These are phyloP conservation scores for Termitomyces titanicus DNA, from an alignment of 768 basidiomycete genomes.

Conservation along the genomic window DNA sequence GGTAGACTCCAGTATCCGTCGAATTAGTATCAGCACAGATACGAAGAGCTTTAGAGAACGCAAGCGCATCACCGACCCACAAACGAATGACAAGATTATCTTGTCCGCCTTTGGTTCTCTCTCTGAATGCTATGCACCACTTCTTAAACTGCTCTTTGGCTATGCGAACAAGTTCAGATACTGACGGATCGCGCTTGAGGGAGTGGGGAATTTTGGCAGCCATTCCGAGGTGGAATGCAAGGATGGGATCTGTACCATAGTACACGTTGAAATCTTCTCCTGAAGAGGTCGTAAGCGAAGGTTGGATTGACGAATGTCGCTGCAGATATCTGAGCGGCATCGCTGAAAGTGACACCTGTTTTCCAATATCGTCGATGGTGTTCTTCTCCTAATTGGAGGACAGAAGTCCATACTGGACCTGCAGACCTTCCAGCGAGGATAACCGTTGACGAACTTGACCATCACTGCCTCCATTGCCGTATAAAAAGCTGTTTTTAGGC, in stretches of 20 bases:
- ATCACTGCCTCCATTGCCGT: slow-evolving; percentile 16
- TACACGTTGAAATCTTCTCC: slow-evolving; percentile 38
- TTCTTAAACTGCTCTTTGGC: slow-evolving; percentile 31
- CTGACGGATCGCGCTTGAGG: slow-evolving; percentile 11
- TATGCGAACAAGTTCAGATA: slow-evolving; percentile 21
- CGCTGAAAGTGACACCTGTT: slow-evolving; percentile 33
- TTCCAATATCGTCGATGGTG: slow-evolving; percentile 35
- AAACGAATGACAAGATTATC: slow-evolving; percentile 31
- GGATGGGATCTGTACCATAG: slow-evolving; percentile 40
- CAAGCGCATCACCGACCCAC: slow-evolving; percentile 36
- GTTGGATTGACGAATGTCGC: slow-evolving; percentile 41
- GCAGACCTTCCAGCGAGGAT: slow-evolving; percentile 25
- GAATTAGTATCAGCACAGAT: slow-evolving; percentile 13
- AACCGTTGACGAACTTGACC: background rate
- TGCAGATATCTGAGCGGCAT: slow-evolving; percentile 8
- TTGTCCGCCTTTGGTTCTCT: slow-evolving; percentile 1
- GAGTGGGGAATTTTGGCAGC: slow-evolving; percentile 23
- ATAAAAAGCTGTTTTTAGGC: slow-evolving; percentile 18
- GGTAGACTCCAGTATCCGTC: slow-evolving; percentile 26
- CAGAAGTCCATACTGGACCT: slow-evolving; percentile 28
- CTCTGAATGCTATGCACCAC: slow-evolving; percentile 29
- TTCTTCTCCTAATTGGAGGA: slow-evolving; percentile 12
- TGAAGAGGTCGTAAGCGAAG: slow-evolving; percentile 35
- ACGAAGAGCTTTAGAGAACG: slow-evolving; percentile 34
- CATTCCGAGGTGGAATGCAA: slow-evolving; percentile 34